Base-by-base conservation (phyloP, 495 filamentous ascomycete genomes). In the Glarea lozoyensis region DNA sequence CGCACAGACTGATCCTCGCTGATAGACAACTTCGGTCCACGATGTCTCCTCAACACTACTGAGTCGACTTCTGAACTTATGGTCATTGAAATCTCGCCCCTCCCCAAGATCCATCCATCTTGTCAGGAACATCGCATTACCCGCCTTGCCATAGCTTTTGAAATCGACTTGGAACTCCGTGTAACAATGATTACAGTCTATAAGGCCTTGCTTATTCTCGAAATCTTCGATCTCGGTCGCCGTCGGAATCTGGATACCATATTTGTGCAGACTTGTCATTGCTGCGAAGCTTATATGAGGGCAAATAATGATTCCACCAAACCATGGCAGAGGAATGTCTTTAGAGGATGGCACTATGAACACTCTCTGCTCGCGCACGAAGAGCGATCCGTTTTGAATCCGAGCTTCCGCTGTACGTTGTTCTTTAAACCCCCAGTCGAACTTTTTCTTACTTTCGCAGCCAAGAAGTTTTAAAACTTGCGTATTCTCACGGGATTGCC, bases 91-190 rank as follows among this genome's bases (percentile, higher is more conserved):
- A 46, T 40, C 35, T 3, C 37, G 35, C 16, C 44, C 24, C 23
- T 40, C 27, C 25, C 44, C 44, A 47, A 47, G 1, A 41, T 47
- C 44, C 37, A 40, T 40, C 44, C 44, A 47, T 41, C 17, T 47
- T 41, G 44, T 47, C 20, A 47, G 20, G 23, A 47, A 47, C 37
- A 47, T 40, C 36, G 44, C 44, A 35, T 47, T 40, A 29, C 44
- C 37, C 20, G 2, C 37, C 19, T 15, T 25, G 1, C 44, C 44
- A 32, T 40, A 47, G 37, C 37, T 10, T 30, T 41, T 47, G 27
- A 47, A 47, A 34, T 47, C 44, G 18, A 47, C 19, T 41, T 37
- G 23, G 37, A 47, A 47, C 27, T 47, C 44, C 11, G 44, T 47
- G 37, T 40, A 34, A 35, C 44, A 47, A 40, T 40, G 27, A 9